Base-by-base conservation (phyloP, 306 rosid genomes). In the Acmispon strigosus region DNA sequence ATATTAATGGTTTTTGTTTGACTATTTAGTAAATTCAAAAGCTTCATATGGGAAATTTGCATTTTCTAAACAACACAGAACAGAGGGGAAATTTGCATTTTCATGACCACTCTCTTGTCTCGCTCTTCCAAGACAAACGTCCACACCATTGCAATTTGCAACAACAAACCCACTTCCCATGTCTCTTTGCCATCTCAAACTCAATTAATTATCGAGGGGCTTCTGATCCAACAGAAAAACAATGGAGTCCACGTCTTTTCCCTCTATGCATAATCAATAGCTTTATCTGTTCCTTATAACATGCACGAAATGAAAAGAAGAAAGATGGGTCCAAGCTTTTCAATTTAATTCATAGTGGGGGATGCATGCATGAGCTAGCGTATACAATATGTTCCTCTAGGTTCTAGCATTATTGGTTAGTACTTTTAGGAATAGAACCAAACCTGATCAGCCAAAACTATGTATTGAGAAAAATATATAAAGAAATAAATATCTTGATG, bases 101-200 rank as follows among this genome's bases (percentile, higher is more conserved):
- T 17, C 0, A 49, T 65, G 55, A 71, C 61, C 70, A 39, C 29
- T 73, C 27, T 70, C 59, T 65, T 77, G 88, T 85, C 89, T 67
- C 65, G 19, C 14, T 44, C 64, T 68, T 61, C 22, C 14, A 2
- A 50, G 83, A 86, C 91, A 82, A 72, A 9, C 6, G 10, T 71
- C 72, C 47, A 22, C 58, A 17, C 64, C 41, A 17, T 70, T 70
- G 17, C 80, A 80, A 74, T 49, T 80, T 50, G 77, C 77, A 75
- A 75, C 77, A 75, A 75, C 74, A 62, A 44, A 75, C 61, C 61
- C 49, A 37, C 15, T 51, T 56, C 58, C 10, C 73, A 42, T 48
- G 10, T 69, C 45, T 79, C 27, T 36, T 20, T 7, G 13, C 11
- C 13, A 15, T 56, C 42, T 41, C 63, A 5, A 59, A 9, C 32